Evolutionary conservation across 306 rosid genomes (phyloP).

Genomic region (Vicia faba): DNA sequence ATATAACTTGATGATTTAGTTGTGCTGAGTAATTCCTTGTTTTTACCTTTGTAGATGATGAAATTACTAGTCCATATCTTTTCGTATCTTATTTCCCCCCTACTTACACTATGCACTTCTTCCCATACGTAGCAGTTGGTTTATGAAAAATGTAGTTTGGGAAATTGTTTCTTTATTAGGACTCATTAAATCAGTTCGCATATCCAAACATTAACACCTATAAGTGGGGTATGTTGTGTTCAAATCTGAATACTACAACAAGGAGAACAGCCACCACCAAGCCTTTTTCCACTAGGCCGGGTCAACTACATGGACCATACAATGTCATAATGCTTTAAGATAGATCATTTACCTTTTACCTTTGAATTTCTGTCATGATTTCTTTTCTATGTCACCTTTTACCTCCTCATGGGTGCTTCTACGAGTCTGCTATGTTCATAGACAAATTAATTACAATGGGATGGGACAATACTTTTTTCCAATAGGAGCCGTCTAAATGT

Average conservation of each 20-base stretch:
- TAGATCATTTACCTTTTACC: background rate
- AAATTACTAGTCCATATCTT: background rate
- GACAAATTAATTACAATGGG: background rate
- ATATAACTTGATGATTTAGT: background rate
- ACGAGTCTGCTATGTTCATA: background rate
- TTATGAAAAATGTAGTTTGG: background rate
- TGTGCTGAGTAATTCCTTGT: background rate
- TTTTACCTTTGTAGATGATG: background rate
- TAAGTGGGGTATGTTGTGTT: background rate
- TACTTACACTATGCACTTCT: background rate
- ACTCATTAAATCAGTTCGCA: background rate
- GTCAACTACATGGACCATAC: background rate
- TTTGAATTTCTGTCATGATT: background rate
- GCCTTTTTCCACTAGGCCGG: background rate
- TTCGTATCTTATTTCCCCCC: constrained; percentile 1
- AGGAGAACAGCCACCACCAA: background rate
- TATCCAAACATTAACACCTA: background rate
- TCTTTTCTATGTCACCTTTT: background rate
- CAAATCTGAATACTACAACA: constrained; percentile 4
- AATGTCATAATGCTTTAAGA: background rate
- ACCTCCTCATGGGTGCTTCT: background rate
- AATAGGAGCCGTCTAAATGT: background rate
- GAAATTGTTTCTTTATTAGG: constrained; percentile 2
- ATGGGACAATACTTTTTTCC: background rate
- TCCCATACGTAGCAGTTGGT: background rate